Evolutionary conservation across 2,329 filamentous ascomycete genomes (phyloP).

Genomic region (Colletotrichum sp.): DNA sequence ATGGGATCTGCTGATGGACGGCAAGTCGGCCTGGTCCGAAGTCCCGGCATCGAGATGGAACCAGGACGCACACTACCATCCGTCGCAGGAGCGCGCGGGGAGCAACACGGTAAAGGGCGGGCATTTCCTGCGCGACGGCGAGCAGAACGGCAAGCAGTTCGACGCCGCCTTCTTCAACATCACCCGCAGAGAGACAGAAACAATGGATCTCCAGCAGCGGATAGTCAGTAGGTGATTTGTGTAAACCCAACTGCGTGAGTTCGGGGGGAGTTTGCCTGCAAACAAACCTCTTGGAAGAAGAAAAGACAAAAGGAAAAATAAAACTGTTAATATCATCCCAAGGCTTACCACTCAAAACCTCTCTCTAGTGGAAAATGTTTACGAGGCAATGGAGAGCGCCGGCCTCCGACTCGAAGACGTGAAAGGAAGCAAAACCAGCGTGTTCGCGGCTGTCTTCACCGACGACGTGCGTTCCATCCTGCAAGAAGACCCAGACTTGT

Average conservation of each 20-base stretch:
- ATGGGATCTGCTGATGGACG: slow-evolving; percentile 40
- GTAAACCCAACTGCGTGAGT: background rate
- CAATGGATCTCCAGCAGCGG: slow-evolving; percentile 28
- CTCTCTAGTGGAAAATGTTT: slow-evolving; percentile 20
- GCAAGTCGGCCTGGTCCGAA: slow-evolving; percentile 14
- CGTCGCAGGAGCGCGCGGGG: background rate
- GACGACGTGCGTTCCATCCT: background rate
- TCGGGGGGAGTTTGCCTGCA: background rate
- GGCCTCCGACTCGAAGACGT: slow-evolving; percentile 14
- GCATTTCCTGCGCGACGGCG: slow-evolving; percentile 25
- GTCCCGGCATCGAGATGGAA: background rate
- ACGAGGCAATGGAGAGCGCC: slow-evolving; percentile 25
- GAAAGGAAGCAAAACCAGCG: background rate
- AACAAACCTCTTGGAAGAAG: background rate
- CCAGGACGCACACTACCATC: background rate
- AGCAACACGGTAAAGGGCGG: slow-evolving; percentile 17
- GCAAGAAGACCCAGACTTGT: slow-evolving; percentile 30
- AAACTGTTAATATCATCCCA: background rate
- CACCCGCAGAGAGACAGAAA: slow-evolving; percentile 38
- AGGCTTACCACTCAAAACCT: background rate
- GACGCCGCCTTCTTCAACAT: slow-evolving; percentile 46
- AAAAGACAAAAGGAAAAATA: background rate
- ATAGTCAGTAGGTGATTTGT: slow-evolving; percentile 7
- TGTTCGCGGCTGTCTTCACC: slow-evolving; percentile 1
- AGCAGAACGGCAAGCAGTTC: slow-evolving; percentile 31